A percentile compares a stretch with the other conserved stretches of the same genome.
phyloP scores from a whole-genome alignment of 2,329 filamentous ascomycete genomes.

The Thermomyces lanuginosus region DNA sequence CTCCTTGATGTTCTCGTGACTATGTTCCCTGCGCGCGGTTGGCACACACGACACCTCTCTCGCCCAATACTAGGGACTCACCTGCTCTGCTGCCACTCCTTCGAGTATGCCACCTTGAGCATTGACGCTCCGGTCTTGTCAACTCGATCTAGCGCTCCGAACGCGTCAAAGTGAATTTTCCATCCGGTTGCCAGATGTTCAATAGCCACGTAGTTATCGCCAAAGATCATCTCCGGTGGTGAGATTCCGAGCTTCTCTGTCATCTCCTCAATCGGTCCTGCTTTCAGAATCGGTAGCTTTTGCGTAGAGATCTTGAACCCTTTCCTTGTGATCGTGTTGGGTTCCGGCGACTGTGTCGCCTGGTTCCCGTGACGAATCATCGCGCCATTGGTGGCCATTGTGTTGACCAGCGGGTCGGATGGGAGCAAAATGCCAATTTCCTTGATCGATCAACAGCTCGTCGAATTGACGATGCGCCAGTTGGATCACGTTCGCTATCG shows the following conservation, averaged over 20 bases:
- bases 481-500: too few relatives aligned
- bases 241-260: constrained; percentile 63
- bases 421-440: too few relatives aligned
- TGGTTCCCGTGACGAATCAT: too few relatives aligned
- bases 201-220: constrained; percentile 72
- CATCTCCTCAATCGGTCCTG: constrained; percentile 77
- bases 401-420: neutral
- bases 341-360: constrained; percentile 29
- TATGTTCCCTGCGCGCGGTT: constrained; percentile 45
- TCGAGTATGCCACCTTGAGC: constrained; percentile 85
- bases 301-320: constrained; percentile 63
- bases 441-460: too few relatives aligned
- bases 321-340: constrained; percentile 43
- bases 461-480: too few relatives aligned
- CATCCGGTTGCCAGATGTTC: constrained; percentile 60
- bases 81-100: constrained; percentile 64
- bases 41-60: constrained; percentile 9
- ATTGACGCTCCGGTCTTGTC: constrained; percentile 86
- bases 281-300: constrained; percentile 89
- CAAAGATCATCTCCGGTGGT: constrained; percentile 97
- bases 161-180: constrained; percentile 66
- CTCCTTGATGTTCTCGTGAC: constrained; percentile 74
- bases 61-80: constrained; percentile 11
- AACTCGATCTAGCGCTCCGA: constrained; percentile 73
- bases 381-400: constrained; percentile 11